Evolutionary conservation across 2,329 filamentous ascomycete species (phyloP).

Genomic region (Aureobasidium namibiae): DNA sequence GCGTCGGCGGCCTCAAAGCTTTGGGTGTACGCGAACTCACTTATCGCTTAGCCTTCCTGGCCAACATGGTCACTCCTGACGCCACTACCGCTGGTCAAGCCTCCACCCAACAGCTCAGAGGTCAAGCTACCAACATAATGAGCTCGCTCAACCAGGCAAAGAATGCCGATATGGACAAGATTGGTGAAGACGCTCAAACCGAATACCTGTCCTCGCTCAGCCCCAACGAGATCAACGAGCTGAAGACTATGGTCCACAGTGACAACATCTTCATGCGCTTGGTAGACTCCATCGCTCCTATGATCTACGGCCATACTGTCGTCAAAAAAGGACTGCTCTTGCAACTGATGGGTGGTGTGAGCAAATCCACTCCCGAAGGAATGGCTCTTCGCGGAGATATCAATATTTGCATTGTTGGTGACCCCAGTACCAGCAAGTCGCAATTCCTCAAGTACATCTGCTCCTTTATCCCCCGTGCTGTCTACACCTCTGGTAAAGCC

Average conservation of each 20-base stretch:
- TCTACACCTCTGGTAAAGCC: conserved; percentile 96
- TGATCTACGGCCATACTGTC: conserved; percentile 93
- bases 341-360: conserved; percentile 91
- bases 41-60: conserved; percentile 91
- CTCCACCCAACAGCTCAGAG: conserved; percentile 58
- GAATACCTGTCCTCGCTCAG: conserved; percentile 82
- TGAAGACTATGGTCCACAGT: conserved; percentile 87
- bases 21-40: conserved; percentile 92
- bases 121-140: conserved; percentile 75
- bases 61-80: conserved; percentile 92
- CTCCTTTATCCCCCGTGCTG: conserved; percentile 89
- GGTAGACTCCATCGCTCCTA: conserved; percentile 89
- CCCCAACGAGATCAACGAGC: conserved; percentile 77
- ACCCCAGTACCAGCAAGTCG: conserved; percentile 93
- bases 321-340: conserved; percentile 95
- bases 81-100: conserved; percentile 66
- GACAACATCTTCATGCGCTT: conserved; percentile 91
- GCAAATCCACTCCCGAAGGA: conserved; percentile 83
- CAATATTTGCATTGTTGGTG: conserved; percentile 97
- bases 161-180: conserved; percentile 57
- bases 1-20: conserved; percentile 80
- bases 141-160: conserved; percentile 70
- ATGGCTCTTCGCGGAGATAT: conserved; percentile 96
- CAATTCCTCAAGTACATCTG: conserved; percentile 98
- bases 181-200: conserved; percentile 78